phyloP scores from a whole-genome alignment of 495 filamentous ascomycete genomes.

The Aspergillus leporis region DNA sequence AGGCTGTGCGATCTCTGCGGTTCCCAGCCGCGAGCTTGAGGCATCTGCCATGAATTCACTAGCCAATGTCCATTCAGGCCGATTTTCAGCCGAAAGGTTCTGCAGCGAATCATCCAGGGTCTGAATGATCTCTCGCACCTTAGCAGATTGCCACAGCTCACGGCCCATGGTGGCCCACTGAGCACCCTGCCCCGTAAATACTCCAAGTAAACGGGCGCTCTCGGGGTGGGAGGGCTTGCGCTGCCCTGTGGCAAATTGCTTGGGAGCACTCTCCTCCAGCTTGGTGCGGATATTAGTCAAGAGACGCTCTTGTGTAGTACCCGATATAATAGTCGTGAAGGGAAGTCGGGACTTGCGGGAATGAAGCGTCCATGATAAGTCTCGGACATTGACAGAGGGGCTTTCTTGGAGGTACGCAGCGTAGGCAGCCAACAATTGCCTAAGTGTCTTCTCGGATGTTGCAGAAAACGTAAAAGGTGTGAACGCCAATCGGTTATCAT shows the following conservation, averaged over 20 bases:
- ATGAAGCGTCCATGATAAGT: not conserved
- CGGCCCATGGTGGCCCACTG: constrained; percentile 36
- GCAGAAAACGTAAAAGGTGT: not conserved
- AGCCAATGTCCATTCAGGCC: not conserved
- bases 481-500: not conserved
- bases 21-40: not conserved
- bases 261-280: not conserved
- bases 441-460: not conserved
- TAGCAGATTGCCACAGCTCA: constrained; percentile 24
- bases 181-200: constrained; percentile 44
- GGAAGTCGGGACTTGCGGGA: too few relatives aligned
- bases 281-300: too few relatives aligned
- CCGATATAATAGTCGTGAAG: too few relatives aligned
- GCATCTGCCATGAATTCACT: not conserved
- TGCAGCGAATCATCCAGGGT: constrained; percentile 2
- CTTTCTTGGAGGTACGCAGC: not conserved
- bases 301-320: too few relatives aligned
- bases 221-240: not conserved
- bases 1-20: constrained; percentile 14
- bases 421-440: not conserved
- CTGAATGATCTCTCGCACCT: constrained; percentile 22
- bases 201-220: not conserved
- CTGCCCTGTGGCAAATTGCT: not conserved
- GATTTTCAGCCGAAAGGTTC: not conserved
- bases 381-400: not conserved